Evolutionary conservation across 805 yeast genomes (phyloP).

Genomic region (Myxozyma neotropica): DNA sequence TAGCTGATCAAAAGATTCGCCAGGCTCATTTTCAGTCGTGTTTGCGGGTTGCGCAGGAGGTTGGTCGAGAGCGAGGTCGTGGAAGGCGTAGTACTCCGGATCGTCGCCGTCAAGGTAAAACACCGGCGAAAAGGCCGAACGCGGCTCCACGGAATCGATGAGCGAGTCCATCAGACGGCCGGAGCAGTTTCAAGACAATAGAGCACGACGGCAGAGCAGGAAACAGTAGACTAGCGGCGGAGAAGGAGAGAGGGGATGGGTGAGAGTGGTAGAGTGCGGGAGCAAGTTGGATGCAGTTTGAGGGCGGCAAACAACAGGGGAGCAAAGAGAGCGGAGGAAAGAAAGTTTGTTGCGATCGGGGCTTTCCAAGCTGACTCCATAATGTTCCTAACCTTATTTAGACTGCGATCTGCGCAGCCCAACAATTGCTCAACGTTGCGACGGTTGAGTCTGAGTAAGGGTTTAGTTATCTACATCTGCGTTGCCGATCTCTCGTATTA

Average conservation of each 20-base stretch:
- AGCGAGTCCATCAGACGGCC: conserved; percentile 17
- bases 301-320: not conserved
- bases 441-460: no score
- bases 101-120: conserved; percentile 24
- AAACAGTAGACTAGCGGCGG: not conserved
- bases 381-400: not conserved
- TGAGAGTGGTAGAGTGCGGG: not conserved
- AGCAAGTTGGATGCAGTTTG: not conserved
- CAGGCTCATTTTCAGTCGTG: not conserved
- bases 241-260: not conserved
- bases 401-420: conserved; percentile 4
- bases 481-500: no score
- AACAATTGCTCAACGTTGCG: not conserved
- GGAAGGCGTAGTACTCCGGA: conserved; percentile 25
- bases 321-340: conserved; percentile 1
- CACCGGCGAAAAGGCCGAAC: conserved; percentile 11
- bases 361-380: not conserved
- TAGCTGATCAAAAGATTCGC: not conserved
- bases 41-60: not conserved
- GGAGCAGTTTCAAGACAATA: not conserved
- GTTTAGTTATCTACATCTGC: no score
- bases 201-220: not conserved
- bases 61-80: conserved; percentile 24
- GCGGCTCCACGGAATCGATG: conserved; percentile 13
- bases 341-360: not conserved